Evolutionary conservation across 805 yeast species (phyloP), one percentile per base, ranked within the genome.

Genomic region (Blastobotrys attinorum): DNA sequence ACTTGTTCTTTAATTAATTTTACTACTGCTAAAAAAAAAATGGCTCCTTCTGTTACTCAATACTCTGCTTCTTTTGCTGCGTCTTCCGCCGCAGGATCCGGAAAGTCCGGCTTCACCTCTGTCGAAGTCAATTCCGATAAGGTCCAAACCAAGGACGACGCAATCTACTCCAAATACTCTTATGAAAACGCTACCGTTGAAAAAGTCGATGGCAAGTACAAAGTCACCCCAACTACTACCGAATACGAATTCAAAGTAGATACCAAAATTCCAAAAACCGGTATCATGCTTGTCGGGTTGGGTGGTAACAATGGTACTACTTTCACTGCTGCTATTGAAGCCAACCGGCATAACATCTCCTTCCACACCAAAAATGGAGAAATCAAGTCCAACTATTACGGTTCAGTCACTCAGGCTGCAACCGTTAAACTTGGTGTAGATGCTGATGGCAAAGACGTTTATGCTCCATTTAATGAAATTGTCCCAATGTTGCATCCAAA

Each of bases 221-320:
- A 67, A 36, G 94, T 89, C 42, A 77, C 81, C 17, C 95, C 95
- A 18, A 75, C 81, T 43, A 60, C 73, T 45, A 74, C 73, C 51
- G 82, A 86, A 52, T 86, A 86, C 60, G 81, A 87, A 60, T 90
- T 89, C 73, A 85, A 86, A 65, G 81, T 85, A 41, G 94, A 87
- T 55, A 73, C 85, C 61, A 73, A 72, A 45, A 77, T 81, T 36
- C 95, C 96, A 55, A 87, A 82, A 65, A 75, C 87, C 39, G 97
- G 97, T 56, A 71, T 89, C 50, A 66, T 89, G 78, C 73, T 90
- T 50, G 97, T 89, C 29, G 97, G 97, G 55, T 73, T 89, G 53
- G 97, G 97, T 56, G 97, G 97, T 66, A 89, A 89, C 73, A 89
- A 89, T 61, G 97, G 97, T 65, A 75, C 96, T 47, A 89, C 97